Conservation (phyloP, 805 yeast genomes). For the Barnettozyma populi region DNA sequence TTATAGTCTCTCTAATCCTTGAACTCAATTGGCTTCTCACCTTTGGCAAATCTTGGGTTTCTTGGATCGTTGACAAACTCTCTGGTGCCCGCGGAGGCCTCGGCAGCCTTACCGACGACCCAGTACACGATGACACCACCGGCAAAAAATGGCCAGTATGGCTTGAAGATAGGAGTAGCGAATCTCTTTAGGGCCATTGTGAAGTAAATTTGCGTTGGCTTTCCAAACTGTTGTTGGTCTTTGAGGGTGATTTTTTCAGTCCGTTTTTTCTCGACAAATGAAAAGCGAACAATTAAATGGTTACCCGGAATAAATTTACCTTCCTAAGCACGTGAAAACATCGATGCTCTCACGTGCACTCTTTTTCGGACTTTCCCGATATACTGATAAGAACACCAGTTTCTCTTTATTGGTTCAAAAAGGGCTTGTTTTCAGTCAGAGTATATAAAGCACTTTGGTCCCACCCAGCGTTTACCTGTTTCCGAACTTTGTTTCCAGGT, state of each 20-base stretch:
- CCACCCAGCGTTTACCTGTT: neutral
- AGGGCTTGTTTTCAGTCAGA: neutral
- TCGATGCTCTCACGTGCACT: neutral
- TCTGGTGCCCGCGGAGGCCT: slow-evolving; percentile 61
- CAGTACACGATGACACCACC: slow-evolving; percentile 76
- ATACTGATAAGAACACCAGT: neutral
- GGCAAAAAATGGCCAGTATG: slow-evolving; percentile 84
- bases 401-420: neutral
- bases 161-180: slow-evolving; percentile 46
- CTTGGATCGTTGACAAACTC: slow-evolving; percentile 94
- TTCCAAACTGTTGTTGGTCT: neutral
- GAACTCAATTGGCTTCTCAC: slow-evolving; percentile 42
- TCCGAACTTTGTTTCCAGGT: neutral
- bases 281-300: slow-evolving; percentile 1
- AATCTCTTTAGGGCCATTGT: slow-evolving; percentile 35
- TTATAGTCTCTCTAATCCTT: slow-evolving; percentile 16
- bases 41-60: slow-evolving; percentile 80
- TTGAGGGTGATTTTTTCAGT: slow-evolving; percentile 1
- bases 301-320: neutral
- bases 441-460: neutral
- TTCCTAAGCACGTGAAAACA: neutral
- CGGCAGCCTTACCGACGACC: slow-evolving; percentile 64
- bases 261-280: slow-evolving; percentile 1
- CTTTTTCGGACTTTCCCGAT: neutral
- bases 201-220: neutral